Evolutionary conservation across 495 filamentous ascomycete genomes (phyloP).

Genomic region (Trypethelium eluteriae): DNA sequence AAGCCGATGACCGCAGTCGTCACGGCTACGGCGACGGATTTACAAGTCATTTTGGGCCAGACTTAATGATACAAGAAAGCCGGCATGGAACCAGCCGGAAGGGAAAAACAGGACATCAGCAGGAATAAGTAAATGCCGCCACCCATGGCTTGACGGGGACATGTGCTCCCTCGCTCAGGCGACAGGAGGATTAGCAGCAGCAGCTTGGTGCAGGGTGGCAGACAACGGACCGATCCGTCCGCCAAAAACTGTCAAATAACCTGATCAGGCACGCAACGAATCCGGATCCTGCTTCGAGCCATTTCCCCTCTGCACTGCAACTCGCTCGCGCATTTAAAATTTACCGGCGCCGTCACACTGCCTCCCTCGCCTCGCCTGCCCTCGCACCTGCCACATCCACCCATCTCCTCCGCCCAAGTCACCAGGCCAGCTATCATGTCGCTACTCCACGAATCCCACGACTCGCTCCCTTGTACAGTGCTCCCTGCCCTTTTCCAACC

Average conservation of each 20-base stretch:
- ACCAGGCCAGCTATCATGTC: constrained; percentile 21
- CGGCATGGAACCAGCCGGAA: not conserved
- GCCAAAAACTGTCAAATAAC: not conserved
- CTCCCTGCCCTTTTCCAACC: not conserved
- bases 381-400: not conserved
- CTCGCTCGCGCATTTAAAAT: not conserved
- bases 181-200: not conserved
- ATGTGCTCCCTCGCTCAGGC: not conserved
- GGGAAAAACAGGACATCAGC: not conserved
- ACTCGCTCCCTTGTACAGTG: constrained; percentile 20
- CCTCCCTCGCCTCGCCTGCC: not conserved
- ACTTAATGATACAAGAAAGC: not conserved
- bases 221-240: constrained; percentile 9
- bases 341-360: not conserved
- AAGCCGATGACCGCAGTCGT: constrained; percentile 20
- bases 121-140: not conserved
- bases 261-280: not conserved
- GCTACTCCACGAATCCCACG: constrained; percentile 17
- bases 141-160: not conserved
- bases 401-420: not conserved
- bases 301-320: not conserved
- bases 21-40: constrained; percentile 25
- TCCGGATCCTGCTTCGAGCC: not conserved
- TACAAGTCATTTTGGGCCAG: constrained; percentile 23
- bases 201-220: not conserved